Conservation (phyloP, 306 rosid genomes). For the Crotalaria pallida region DNA sequence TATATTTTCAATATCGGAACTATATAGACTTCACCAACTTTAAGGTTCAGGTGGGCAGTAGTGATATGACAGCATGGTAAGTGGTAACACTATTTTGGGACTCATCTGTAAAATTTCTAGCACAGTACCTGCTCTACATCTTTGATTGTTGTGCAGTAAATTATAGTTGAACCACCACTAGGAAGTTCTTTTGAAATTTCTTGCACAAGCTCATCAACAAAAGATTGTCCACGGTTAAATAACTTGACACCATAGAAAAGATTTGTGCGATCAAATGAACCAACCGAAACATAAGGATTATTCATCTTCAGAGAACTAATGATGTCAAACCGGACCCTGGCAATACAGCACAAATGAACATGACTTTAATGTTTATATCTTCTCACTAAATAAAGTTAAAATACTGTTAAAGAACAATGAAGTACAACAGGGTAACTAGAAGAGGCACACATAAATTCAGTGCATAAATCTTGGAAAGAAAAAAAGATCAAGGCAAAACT, state of each 20-base stretch:
- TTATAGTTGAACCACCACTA: slow-evolving; percentile 66
- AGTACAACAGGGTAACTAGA: not conserved
- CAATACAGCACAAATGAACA: slow-evolving; percentile 19
- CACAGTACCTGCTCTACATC: slow-evolving; percentile 75
- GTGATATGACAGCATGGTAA: not conserved
- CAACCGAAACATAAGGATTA: slow-evolving; percentile 58
- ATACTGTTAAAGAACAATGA: not conserved
- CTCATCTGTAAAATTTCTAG: slow-evolving; percentile 14
- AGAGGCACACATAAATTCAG: slow-evolving; percentile 14
- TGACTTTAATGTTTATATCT: not conserved
- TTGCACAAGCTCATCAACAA: slow-evolving; percentile 57
- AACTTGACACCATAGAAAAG: slow-evolving; percentile 82
- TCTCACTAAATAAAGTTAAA: not conserved
- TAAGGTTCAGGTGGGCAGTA: slow-evolving; percentile 3
- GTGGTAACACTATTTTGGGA: slow-evolving; percentile 1
- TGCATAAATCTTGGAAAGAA: slow-evolving; percentile 4
- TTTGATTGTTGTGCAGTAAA: slow-evolving; percentile 85
- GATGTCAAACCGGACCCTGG: slow-evolving; percentile 80
- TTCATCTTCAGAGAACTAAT: slow-evolving; percentile 66
- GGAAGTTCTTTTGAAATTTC: slow-evolving; percentile 55
- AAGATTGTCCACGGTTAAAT: slow-evolving; percentile 52
- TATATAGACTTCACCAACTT: not conserved
- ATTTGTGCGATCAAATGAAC: slow-evolving; percentile 83
- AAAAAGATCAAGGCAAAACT: no score
- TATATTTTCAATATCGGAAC: not conserved